Evolutionary conservation across 768 basidiomycete genomes (phyloP), one percentile per base, ranked within the genome.

Genomic region (Serendipita indica): DNA sequence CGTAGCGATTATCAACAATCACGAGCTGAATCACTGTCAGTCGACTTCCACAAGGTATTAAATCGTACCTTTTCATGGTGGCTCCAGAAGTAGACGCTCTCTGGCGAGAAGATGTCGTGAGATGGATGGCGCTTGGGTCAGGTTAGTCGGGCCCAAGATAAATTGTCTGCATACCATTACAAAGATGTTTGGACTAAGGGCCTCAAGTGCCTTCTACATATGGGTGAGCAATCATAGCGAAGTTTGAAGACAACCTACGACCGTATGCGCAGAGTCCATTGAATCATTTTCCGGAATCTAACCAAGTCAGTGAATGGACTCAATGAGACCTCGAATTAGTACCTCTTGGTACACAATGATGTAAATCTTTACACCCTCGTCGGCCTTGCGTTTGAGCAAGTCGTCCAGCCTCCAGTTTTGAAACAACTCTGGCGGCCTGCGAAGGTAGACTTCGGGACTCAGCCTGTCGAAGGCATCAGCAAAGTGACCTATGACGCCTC

Each of bases 21-120:
- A 92, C 86, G 43, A 90, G 80, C 72, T 73, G 54, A 20, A 28
- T 7, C 1, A 43, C 41, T 18, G 16, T 43, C 1, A n/a, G 6
- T 6, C 27, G 16, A 2, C 6, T 6, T 43, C 27, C 5, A 1
- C 18, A 43, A 2, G 18, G 1, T 7, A 43, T 6, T 3, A 2
- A 6, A 43, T 18, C 41, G 6, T n/a, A n/a, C 41, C 41, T 54
- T 94, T 68, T 93, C 90, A 69, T 93, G 91, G 67, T 93, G 92
- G 27, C 83, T 85, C 90, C 90, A 94, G 69, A 89, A 86, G 65
- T 88, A 78, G 63, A 89, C 79, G 57, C 78, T 77, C 65, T 89
- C 86, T 54, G n/a, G 20, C 20, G 49, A 54, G 3, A 54, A 54
- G 20, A 32, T 25, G 30, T 3, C 30, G 43, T 66, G 66, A 56